Evolutionary conservation across 225 moss, liverwort and hornwort species (phyloP).

Genomic region (Polytrichum formosum): DNA sequence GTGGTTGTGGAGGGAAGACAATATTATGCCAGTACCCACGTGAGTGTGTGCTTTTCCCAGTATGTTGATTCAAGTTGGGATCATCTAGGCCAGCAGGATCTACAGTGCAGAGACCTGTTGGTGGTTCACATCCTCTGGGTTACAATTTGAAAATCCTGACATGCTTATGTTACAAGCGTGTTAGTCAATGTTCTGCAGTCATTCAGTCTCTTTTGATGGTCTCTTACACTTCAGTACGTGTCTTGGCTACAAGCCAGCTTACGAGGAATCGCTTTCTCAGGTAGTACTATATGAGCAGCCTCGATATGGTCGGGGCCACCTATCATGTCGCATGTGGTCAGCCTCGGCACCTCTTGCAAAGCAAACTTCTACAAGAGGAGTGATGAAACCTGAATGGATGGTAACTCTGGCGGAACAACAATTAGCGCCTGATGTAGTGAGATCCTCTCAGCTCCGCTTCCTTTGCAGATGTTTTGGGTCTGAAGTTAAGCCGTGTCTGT

Average conservation of each 20-base stretch:
- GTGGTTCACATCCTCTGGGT: no score
- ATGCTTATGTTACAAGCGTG: no score
- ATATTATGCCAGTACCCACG: slow-evolving; percentile 45
- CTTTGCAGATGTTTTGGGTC: not conserved
- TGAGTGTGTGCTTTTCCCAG: slow-evolving; percentile 23
- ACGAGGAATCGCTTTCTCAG: slow-evolving; percentile 37
- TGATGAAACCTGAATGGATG: slow-evolving; percentile 65
- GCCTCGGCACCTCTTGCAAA: slow-evolving; percentile 36
- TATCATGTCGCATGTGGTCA: slow-evolving; percentile 74
- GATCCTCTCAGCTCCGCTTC: slow-evolving; percentile 15
- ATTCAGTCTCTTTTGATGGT: no score
- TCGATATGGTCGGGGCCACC: slow-evolving; percentile 75
- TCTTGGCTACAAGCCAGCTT: not conserved
- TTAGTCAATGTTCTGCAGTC: no score
- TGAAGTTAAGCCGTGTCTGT: no score
- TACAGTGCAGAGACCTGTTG: no score
- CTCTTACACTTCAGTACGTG: no score
- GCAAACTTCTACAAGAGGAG: slow-evolving; percentile 20
- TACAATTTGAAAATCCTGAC: no score
- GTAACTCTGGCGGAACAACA: slow-evolving; percentile 41
- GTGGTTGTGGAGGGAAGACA: slow-evolving; percentile 30
- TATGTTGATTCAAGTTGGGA: no score
- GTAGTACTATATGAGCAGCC: slow-evolving; percentile 80
- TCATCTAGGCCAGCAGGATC: no score
- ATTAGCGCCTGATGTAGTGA: slow-evolving; percentile 57